Base-by-base conservation (phyloP, 116 monocot species). In the Iris pallida region DNA sequence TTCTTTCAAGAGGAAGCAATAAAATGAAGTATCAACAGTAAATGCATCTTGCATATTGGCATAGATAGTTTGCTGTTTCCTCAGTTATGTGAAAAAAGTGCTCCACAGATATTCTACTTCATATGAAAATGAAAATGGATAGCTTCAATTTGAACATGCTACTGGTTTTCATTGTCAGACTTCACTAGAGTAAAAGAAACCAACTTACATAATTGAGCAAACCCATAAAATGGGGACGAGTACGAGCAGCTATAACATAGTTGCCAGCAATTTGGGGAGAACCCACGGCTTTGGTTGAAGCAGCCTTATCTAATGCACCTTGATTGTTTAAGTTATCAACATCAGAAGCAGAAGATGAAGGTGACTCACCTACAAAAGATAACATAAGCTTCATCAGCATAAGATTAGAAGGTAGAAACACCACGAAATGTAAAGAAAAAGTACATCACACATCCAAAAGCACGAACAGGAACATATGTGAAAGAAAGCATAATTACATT, bases 331-430 rank as follows among this genome's bases (percentile, higher is more conserved):
- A 59, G 60, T 90, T 97, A 72, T 97, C 92, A 78, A 92, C 65
- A 81, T 92, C 92, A 18, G 97, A 92, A 53, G 92, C 90, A 65
- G 97, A 97, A 58, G 97, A 90, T 5, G 96, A 89, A 59, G 92
- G 87, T 51, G 97, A 90, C 53, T 97, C 97, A 68, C 90, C 92
- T 97, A 80, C 13, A 60, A 42, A 65, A 65, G 51, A 52, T 53
- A 40, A 14, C 54, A 67, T 67, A 43, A 42, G 53, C 55, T 12
- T 54, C 7, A 55, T 20, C 67, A 54, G 13, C 54, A 42, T 7
- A 30, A 30, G 30, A n/a, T n/a, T 30, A 30, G 3, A 30, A 30
- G 30, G 3, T 30, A 30, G n/a, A 30, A 30, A 30, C 30, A 30
- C 3, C 30, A 30, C 0, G 2, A 0, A 30, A 30, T 30, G 30